Conservation (phyloP, 2,329 filamentous ascomycete species). For the Neoascochyta sp. region DNA sequence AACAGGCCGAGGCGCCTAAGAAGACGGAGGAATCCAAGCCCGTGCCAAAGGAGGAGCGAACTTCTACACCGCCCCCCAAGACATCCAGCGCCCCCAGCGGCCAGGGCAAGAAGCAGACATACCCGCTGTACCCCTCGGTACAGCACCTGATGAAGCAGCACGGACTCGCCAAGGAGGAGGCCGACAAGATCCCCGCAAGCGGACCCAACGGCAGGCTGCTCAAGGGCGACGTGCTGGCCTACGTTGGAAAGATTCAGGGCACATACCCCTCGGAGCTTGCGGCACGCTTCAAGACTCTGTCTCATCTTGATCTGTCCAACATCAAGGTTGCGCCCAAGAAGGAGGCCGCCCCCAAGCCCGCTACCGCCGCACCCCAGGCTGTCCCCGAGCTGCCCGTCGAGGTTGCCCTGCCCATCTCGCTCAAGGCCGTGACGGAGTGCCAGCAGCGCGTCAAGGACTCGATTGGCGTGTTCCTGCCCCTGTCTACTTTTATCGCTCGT, state of each 20-base stretch:
- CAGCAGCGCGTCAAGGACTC: slow-evolving; percentile 76
- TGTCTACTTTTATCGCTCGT: slow-evolving; percentile 81
- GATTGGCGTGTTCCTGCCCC: slow-evolving; percentile 74
- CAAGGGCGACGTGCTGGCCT: slow-evolving; percentile 93
- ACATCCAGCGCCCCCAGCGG: slow-evolving; percentile 32
- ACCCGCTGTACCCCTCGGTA: slow-evolving; percentile 79
- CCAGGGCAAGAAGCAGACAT: slow-evolving; percentile 61
- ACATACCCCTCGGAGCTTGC: slow-evolving; percentile 69
- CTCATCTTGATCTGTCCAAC: slow-evolving; percentile 89
- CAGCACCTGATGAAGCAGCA: slow-evolving; percentile 75
- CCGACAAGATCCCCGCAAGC: slow-evolving; percentile 78
- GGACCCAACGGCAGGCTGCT: slow-evolving; percentile 84
- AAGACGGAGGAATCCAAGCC: slow-evolving; percentile 24
- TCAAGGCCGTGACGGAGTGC: slow-evolving; percentile 72
- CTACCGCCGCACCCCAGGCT: slow-evolving; percentile 39
- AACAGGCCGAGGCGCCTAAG: slow-evolving; percentile 36
- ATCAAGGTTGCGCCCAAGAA: slow-evolving; percentile 69
- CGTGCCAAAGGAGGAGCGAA: slow-evolving; percentile 35
- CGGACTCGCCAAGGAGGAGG: slow-evolving; percentile 69
- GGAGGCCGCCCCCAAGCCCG: slow-evolving; percentile 46
- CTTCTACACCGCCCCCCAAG: slow-evolving; percentile 29
- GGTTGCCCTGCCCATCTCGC: slow-evolving; percentile 71
- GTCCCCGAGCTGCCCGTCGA: slow-evolving; percentile 51
- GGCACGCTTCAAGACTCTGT: slow-evolving; percentile 67
- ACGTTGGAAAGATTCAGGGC: slow-evolving; percentile 72